Conservation (phyloP, 495 filamentous ascomycete species). For the Penicillium odoratum region DNA sequence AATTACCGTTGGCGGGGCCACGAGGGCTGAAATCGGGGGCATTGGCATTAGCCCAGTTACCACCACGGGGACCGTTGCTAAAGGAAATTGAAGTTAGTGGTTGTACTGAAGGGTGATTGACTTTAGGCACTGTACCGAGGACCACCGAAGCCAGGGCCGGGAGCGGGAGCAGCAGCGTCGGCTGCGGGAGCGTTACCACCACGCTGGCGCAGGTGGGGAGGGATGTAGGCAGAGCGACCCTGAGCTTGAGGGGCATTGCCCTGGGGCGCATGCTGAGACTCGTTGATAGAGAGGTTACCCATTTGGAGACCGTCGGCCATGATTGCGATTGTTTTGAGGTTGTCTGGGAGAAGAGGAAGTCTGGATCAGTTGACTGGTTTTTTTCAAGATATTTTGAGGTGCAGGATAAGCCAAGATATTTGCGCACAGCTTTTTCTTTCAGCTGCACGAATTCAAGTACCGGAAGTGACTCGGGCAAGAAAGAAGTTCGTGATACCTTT, state of each 20-base stretch:
- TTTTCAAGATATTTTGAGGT: conserved; percentile 2
- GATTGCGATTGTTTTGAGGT: conserved; percentile 37
- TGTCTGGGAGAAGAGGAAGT: conserved; percentile 6
- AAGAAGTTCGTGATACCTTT: conserved; percentile 18
- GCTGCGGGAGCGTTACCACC: conserved; percentile 40
- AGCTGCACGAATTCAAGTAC: background rate
- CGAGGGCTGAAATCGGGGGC: conserved; percentile 71
- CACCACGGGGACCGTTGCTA: conserved; percentile 52
- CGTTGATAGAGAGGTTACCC: conserved; percentile 75
- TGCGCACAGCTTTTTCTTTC: background rate
- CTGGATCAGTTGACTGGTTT: conserved; percentile 20
- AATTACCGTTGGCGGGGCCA: conserved; percentile 48
- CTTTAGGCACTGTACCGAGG: conserved; percentile 38
- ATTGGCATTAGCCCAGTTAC: conserved; percentile 66
- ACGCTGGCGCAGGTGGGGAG: conserved; percentile 80
- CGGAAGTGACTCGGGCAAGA: conserved; percentile 14
- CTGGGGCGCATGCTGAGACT: conserved; percentile 66
- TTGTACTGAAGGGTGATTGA: background rate
- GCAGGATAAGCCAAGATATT: background rate
- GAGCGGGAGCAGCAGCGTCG: conserved; percentile 39
- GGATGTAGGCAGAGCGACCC: conserved; percentile 84
- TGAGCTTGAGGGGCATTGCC: conserved; percentile 16
- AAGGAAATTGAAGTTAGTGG: conserved; percentile 13
- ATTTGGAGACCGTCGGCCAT: conserved; percentile 98
- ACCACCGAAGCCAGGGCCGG: conserved; percentile 33